Evolutionary conservation across 768 basidiomycete genomes (phyloP).

Genomic region (Boletus coccyginus): DNA sequence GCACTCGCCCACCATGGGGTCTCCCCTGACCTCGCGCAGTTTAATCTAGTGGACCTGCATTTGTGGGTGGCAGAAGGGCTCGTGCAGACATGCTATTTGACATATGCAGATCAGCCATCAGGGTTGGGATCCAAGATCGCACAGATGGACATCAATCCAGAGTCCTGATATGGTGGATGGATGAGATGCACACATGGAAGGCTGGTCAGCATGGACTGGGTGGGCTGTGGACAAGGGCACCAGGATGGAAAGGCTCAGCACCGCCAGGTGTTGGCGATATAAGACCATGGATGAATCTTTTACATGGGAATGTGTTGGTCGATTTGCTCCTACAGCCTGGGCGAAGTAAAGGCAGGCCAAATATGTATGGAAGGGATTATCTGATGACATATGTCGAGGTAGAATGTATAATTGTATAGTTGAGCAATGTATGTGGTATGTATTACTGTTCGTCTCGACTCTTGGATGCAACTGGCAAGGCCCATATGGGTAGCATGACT

Average conservation of each 20-base stretch:
- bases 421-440: conserved; percentile 7
- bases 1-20: conserved; percentile 34
- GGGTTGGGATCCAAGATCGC: conserved; percentile 63
- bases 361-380: conserved; percentile 51
- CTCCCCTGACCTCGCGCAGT: conserved; percentile 38
- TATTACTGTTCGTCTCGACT: background rate
- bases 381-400: conserved; percentile 12
- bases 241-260: conserved; percentile 33
- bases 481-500: too few species aligned
- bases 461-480: background rate
- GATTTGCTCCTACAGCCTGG: background rate
- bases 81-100: conserved; percentile 68
- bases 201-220: background rate
- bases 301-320: conserved; percentile 1
- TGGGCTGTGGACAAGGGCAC: background rate
- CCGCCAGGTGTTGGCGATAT: conserved; percentile 52
- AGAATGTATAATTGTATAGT: too few species aligned
- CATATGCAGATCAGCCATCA: conserved; percentile 66
- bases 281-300: conserved; percentile 19
- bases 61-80: conserved; percentile 74
- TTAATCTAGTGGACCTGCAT: conserved; percentile 59
- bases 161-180: conserved; percentile 21
- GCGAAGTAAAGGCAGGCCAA: background rate
- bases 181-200: conserved; percentile 46
- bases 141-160: conserved; percentile 13